Evolutionary conservation across 2,329 filamentous ascomycete genomes (phyloP), one percentile per base, ranked within the genome.

Genomic region (Hypoxylon rubiginosum): DNA sequence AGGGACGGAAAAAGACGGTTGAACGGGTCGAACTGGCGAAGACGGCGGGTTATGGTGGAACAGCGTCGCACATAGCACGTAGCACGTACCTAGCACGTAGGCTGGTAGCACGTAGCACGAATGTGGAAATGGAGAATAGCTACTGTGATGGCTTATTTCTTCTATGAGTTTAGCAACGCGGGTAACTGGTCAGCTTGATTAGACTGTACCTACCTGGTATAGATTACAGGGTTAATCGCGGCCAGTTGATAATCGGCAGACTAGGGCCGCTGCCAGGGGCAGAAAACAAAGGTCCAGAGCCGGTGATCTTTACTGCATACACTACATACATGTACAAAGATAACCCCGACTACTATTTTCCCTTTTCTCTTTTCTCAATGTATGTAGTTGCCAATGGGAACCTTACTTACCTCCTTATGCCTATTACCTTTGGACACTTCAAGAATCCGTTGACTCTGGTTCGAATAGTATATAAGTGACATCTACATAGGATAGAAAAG

Each of bases 121-220:
- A 24, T 24, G 21, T 24, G 21, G 21, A 24, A 24, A 24, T 24
- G 21, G 21, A 24, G 21, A 24, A 24, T 24, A 24, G 21, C 21
- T 24, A 4, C 21, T 24, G 21, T 24, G 21, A 24, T 24, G 21
- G 21, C 21, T 24, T 24, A 24, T 24, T 24, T 24, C 21, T 24
- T 24, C 21, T 24, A 63, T 26, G 21, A 49, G 64, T 45, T 63
- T 64, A 64, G 62, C 43, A 50, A 32, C 34, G 28, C 32, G 51
- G 34, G 45, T 54, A 2, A 17, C 28, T 30, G 28, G 28, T 9
- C 8, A 30, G 28, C 8, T 30, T 30, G 28, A 24, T 24, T 24
- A n/a, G 21, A 24, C 21, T 24, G 21, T 24, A 32, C 30, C 28
- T 30, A 30, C 28, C 28, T 30, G 28, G 32, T 34, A 34, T 34